phyloP scores from a whole-genome alignment of 805 yeast genomes.

The Starmerella gropengiesseri region DNA sequence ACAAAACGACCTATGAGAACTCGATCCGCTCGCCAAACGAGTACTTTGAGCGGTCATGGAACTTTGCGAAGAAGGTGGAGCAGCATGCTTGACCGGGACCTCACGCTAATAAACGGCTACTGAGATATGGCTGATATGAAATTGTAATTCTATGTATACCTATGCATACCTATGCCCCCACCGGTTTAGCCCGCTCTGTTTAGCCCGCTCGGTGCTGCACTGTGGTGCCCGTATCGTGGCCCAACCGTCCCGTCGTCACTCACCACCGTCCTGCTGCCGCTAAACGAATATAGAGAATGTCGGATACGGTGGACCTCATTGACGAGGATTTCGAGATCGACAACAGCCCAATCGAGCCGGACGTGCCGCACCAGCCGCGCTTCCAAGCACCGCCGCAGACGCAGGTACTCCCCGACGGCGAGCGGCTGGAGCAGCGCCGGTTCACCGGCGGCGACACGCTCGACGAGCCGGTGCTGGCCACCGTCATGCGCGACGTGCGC shows the following conservation, averaged over 20 bases:
- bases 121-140: too few relatives aligned
- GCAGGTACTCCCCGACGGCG: constrained; percentile 23
- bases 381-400: constrained; percentile 14
- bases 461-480: constrained; percentile 55
- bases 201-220: too few relatives aligned
- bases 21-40: constrained; percentile 76
- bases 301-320: constrained; percentile 4
- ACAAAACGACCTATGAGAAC: constrained; percentile 36
- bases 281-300: not conserved
- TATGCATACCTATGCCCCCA: too few relatives aligned
- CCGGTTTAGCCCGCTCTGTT: too few relatives aligned
- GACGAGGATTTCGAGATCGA: constrained; percentile 22
- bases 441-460: constrained; percentile 60
- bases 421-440: constrained; percentile 38
- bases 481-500: constrained; percentile 39
- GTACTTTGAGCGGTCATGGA: constrained; percentile 40
- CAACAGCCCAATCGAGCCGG: constrained; percentile 24
- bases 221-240: too few relatives aligned
- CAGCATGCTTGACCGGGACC: not conserved
- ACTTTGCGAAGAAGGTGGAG: constrained; percentile 8
- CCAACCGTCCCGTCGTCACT: not conserved
- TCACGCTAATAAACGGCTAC: too few relatives aligned
- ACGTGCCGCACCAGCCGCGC: constrained; percentile 11
- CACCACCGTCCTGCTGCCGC: not conserved
- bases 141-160: too few relatives aligned